Evolutionary conservation across 768 basidiomycete species (phyloP).

Genomic region (Auricularia sp.): DNA sequence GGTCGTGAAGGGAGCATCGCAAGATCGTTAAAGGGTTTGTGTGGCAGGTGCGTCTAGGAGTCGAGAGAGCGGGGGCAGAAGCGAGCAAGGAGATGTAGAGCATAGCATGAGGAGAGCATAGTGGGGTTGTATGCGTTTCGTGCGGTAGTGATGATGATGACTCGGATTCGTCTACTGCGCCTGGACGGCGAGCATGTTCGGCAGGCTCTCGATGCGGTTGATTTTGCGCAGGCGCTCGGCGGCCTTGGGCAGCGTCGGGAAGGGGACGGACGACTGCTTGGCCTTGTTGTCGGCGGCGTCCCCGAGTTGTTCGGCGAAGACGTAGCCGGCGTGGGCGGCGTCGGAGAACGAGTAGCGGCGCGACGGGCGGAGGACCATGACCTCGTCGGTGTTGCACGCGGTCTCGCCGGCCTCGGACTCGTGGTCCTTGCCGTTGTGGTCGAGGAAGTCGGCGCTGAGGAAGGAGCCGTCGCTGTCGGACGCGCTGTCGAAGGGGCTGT

Average conservation of each 20-base stretch:
- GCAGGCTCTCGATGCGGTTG: no score
- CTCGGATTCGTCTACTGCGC: no score
- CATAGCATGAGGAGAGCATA: no score
- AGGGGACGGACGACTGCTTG: not conserved
- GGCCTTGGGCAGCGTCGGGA: not conserved
- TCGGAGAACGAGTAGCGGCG: not conserved
- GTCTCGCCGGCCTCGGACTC: slow-evolving; percentile 1
- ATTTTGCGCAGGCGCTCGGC: no score
- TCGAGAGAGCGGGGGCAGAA: no score
- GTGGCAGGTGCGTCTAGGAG: no score
- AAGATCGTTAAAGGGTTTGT: no score
- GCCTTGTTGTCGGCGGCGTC: not conserved
- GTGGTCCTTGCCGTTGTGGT: not conserved
- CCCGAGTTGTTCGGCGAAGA: not conserved
- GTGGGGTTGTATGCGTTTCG: no score
- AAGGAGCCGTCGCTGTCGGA: slow-evolving; percentile 1
- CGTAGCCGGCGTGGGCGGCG: not conserved
- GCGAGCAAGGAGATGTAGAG: no score
- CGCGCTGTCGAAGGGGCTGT: slow-evolving; percentile 1
- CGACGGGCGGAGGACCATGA: not conserved
- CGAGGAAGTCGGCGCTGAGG: not conserved
- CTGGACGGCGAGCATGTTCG: no score
- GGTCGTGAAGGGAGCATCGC: no score
- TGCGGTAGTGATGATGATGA: no score
- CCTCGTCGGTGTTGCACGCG: not conserved